Conservation (phyloP, 179 eudicot species). For the Sideroxylon spinosum region DNA sequence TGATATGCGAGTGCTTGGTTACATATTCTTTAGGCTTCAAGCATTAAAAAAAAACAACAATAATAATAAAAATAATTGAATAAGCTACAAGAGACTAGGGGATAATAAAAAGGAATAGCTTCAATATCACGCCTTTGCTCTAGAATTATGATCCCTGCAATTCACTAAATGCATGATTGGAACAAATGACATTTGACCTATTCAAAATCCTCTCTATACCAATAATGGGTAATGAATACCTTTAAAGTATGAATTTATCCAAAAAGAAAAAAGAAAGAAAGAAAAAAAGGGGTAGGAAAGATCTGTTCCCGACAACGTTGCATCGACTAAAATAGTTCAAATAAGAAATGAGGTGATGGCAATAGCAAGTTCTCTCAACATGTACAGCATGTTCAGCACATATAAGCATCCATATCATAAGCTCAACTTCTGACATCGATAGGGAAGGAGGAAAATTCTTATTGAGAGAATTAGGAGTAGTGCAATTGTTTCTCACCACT, state of each 20-base stretch:
- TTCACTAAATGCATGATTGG: background rate
- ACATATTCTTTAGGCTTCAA: too few species aligned
- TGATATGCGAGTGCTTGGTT: too few species aligned
- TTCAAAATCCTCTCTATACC: background rate
- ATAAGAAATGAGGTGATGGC: background rate
- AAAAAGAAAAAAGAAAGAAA: too few species aligned
- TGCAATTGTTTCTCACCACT: conserved; percentile 48
- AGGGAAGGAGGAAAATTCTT: background rate
- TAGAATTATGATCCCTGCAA: background rate
- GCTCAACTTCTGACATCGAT: background rate
- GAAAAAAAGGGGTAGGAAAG: background rate
- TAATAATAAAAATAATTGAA: too few species aligned
- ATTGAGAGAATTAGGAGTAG: background rate
- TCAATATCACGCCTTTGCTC: background rate
- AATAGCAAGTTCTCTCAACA: background rate
- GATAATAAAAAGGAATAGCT: background rate
- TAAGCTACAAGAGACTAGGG: too few species aligned
- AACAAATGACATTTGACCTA: background rate
- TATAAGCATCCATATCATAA: background rate
- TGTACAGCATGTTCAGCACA: background rate
- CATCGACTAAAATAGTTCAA: background rate
- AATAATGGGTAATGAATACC: background rate
- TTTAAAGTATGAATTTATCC: too few species aligned
- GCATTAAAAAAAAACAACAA: too few species aligned
- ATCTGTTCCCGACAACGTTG: background rate